Percentiles rank a stretch among this genome's conserved stretches.
Conservation (phyloP, 768 basidiomycete genomes). For the Tulasnella calospora region DNA sequence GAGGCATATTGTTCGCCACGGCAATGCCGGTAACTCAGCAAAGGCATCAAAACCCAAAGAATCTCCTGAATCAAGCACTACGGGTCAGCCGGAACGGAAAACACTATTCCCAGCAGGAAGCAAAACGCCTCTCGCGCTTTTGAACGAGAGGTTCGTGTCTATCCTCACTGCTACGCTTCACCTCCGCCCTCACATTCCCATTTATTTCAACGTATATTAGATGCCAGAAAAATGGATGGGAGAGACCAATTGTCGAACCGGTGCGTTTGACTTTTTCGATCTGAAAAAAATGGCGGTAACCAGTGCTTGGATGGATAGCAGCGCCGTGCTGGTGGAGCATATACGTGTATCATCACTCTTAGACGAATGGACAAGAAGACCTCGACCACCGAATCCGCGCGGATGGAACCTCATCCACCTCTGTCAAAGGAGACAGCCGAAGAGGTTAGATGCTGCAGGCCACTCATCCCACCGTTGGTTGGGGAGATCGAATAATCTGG, state of each 20-base stretch:
- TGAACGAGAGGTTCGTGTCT: constrained; percentile 63
- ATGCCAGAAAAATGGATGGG: constrained; percentile 88
- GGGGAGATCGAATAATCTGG: background rate
- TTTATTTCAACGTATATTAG: constrained; percentile 36
- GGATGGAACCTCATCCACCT: constrained; percentile 68
- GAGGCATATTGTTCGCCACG: constrained; percentile 43
- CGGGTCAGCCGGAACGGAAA: constrained; percentile 31
- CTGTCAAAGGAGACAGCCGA: constrained; percentile 59
- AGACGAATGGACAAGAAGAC: constrained; percentile 64
- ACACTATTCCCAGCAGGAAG: constrained; percentile 77
- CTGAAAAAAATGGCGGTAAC: background rate
- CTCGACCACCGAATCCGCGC: constrained; percentile 62
- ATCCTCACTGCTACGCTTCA: background rate
- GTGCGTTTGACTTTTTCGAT: constrained; percentile 41
- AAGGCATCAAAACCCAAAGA: constrained; percentile 42
- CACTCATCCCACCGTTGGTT: background rate
- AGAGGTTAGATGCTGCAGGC: constrained; percentile 42
- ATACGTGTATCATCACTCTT: constrained; percentile 65
- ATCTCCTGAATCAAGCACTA: constrained; percentile 40
- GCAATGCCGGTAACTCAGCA: constrained; percentile 83
- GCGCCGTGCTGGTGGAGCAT: constrained; percentile 25
- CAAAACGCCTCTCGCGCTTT: constrained; percentile 73
- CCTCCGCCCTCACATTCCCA: background rate
- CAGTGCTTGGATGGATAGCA: constrained; percentile 21
- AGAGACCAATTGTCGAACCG: constrained; percentile 72